A percentile compares a stretch with the other conserved stretches of the same genome.
phyloP scores from a whole-genome alignment of 805 yeast genomes.

The Yarrowia hollandica region DNA sequence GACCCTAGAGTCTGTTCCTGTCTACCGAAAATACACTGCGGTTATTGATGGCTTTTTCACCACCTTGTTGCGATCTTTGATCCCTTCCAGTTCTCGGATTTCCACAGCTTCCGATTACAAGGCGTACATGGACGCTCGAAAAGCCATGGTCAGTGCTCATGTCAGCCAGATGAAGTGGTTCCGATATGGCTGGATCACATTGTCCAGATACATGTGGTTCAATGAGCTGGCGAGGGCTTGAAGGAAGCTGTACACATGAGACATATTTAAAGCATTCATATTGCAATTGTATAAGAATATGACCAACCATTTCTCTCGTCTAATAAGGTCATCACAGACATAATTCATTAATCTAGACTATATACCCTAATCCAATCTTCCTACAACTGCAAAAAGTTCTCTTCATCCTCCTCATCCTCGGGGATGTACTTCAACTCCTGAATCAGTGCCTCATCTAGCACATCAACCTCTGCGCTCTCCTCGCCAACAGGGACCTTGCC shows the following conservation, averaged over 20 bases:
- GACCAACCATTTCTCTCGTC: no score
- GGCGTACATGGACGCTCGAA: conserved; percentile 45
- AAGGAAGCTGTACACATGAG: no score
- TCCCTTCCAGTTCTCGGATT: conserved; percentile 36
- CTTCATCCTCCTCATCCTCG: conserved; percentile 27
- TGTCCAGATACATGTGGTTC: conserved; percentile 73
- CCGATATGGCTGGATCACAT: conserved; percentile 80
- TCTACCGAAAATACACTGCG: conserved; percentile 43
- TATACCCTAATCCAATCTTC: not conserved
- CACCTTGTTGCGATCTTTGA: conserved; percentile 34
- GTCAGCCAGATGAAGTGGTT: conserved; percentile 93
- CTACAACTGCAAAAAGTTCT: conserved; percentile 22
- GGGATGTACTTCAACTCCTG: conserved; percentile 20
- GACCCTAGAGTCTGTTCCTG: conserved; percentile 41
- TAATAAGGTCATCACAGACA: no score
- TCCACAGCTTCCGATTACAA: conserved; percentile 29
- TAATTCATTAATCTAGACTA: conserved; percentile 18
- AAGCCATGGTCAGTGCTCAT: conserved; percentile 83
- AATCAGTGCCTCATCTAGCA: not conserved
- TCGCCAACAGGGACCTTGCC: not conserved
- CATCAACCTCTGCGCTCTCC: not conserved
- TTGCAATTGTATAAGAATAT: no score
- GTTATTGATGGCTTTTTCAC: conserved; percentile 41
- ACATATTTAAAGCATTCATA: no score
- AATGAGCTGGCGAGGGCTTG: conserved; percentile 51